Base-by-base conservation (phyloP, 1,284 basidiomycete species). In the Cutaneotrichosporon cyanovorans region DNA sequence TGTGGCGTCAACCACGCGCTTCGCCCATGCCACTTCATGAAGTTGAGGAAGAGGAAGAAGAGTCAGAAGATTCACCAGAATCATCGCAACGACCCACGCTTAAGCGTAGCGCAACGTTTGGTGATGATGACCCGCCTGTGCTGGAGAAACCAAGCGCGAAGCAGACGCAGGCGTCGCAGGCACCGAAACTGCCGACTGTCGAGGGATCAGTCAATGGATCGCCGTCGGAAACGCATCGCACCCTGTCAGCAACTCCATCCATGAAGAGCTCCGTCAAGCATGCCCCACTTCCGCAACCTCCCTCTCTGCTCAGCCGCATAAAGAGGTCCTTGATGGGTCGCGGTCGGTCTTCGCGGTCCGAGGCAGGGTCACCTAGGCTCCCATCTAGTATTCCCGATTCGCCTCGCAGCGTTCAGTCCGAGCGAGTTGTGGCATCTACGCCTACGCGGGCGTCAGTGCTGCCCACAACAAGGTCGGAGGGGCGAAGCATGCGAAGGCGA, bases 11-110 rank as follows among this genome's bases (percentile, higher is more conserved):
- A 9, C 48, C 45, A 1, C 30, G 46, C 12, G 41, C 50, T 45
- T 50, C 47, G 18, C 52, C 52, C 4, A 50, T 48, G 1, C 46
- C 52, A 2, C 32, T 54, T 19, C 39, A 50, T 12, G 46, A 47
- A 9, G 52, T 54, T 7, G 37, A 50, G 34, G 52, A 54, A 33
- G 52, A 54, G 37, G 52, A 54, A 20, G 52, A 54, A 37, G 48
- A 50, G 22, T 12, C 25, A 12, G 52, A 54, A n/a, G 28, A 28
- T 1, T 39, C 46, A 15, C 18, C 44, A 11, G 52, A 50, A 20
- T 39, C 35, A 1, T 30, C 45, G 0, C 38, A 39, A 9, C 45
- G 45, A 2, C 42, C 48, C 5, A 20, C 33, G 1, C 48, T 54
- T 14, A 45, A 54, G 48, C 48, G 52, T 10, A 45, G 41, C 4